Conservation (phyloP, 1,284 basidiomycete species). For the Malassezia cuniculi region DNA sequence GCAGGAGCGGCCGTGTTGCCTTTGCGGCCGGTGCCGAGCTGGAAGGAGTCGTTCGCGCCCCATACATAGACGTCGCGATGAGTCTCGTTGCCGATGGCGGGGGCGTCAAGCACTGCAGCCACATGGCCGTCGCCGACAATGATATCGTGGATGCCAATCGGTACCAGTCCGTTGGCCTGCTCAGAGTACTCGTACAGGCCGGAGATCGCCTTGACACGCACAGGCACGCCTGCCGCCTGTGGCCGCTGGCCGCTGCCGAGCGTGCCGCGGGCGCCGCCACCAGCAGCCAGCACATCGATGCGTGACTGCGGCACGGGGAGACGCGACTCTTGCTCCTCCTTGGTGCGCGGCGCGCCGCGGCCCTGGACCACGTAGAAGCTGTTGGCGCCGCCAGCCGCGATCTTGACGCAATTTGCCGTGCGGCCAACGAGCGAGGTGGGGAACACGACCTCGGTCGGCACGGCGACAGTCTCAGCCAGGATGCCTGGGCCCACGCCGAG, state of each 20-base stretch:
- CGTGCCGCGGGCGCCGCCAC: slow-evolving; percentile 71
- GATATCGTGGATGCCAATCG: slow-evolving; percentile 59
- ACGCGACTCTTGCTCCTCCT: slow-evolving; percentile 16
- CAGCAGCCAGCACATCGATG: slow-evolving; percentile 63
- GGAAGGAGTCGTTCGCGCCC: slow-evolving; percentile 44
- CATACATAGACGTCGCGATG: slow-evolving; percentile 51
- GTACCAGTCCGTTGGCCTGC: slow-evolving; percentile 45
- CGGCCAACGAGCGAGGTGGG: slow-evolving; percentile 2
- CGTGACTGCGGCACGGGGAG: slow-evolving; percentile 9
- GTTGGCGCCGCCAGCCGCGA: slow-evolving; percentile 36
- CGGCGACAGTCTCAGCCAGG: slow-evolving; percentile 59
- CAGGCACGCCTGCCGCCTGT: slow-evolving; percentile 60
- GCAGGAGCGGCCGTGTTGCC: slow-evolving; percentile 60
- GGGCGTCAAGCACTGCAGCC: slow-evolving; percentile 35
- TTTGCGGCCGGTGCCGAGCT: slow-evolving; percentile 63
- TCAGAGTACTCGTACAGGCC: slow-evolving; percentile 54
- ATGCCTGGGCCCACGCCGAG: slow-evolving; percentile 64
- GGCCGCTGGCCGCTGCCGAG: slow-evolving; percentile 70
- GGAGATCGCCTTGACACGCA: slow-evolving; percentile 66
- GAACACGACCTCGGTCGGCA: slow-evolving; percentile 73
- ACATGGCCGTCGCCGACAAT: slow-evolving; percentile 60
- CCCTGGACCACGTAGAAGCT: slow-evolving; percentile 33
- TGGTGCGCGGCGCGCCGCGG: not conserved
- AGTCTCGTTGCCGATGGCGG: slow-evolving; percentile 24
- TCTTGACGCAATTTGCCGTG: slow-evolving; percentile 46